phyloP scores from a whole-genome alignment of 108 stramenopile species.

The Fragilaria crotonensis region DNA sequence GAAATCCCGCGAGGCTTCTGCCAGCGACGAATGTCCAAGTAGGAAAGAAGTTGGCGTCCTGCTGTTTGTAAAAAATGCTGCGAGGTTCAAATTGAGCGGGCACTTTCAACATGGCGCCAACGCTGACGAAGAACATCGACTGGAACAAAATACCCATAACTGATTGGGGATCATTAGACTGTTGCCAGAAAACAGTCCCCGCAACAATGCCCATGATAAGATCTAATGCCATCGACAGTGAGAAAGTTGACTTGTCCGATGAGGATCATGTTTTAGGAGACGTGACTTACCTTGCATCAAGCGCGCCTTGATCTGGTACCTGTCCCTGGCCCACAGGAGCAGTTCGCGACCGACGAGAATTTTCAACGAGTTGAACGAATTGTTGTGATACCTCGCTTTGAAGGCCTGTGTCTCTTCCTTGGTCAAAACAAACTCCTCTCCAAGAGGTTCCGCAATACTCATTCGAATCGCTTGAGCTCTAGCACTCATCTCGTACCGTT shows the following conservation, averaged over 20 bases:
- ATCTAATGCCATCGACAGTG: too few relatives aligned
- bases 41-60: constrained; percentile 77
- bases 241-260: too few relatives aligned
- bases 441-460: constrained; percentile 16
- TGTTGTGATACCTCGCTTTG: constrained; percentile 32
- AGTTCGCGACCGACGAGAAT: constrained; percentile 37
- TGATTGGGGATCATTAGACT: constrained; percentile 20
- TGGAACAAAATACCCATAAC: constrained; percentile 47
- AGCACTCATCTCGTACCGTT: constrained; percentile 37
- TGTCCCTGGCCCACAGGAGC: constrained; percentile 51
- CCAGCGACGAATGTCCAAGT: constrained; percentile 55
- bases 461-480: constrained; percentile 28
- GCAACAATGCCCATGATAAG: constrained; percentile 54
- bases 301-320: constrained; percentile 30
- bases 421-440: constrained; percentile 2
- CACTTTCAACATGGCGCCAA: constrained; percentile 65
- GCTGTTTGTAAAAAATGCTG: constrained; percentile 81
- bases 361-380: constrained; percentile 18
- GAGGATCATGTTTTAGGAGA: too few relatives aligned
- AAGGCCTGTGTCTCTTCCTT: too few relatives aligned
- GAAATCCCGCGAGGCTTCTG: constrained; percentile 35
- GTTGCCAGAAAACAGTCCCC: constrained; percentile 60
- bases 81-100: constrained; percentile 55
- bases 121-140: constrained; percentile 49
- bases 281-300: constrained; percentile 28